A percentile compares a stretch with the other conserved stretches of the same genome.
phyloP scores from a whole-genome alignment of 1,284 basidiomycete species.

The Inonotus obliquus region DNA sequence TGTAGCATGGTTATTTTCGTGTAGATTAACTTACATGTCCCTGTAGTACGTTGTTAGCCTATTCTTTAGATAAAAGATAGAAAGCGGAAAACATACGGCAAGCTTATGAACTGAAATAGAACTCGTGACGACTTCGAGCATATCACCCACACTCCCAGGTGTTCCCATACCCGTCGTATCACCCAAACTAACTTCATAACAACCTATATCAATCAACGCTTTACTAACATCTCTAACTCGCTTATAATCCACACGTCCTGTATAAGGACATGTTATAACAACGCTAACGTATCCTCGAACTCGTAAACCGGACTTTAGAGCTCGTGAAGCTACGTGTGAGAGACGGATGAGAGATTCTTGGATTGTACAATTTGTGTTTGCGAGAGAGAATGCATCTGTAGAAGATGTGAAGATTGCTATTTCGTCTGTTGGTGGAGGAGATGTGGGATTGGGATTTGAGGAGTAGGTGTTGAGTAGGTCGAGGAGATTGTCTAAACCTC shows the following conservation, averaged over 20 bases:
- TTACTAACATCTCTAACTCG: constrained; percentile 69
- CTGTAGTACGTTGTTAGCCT: constrained; percentile 25
- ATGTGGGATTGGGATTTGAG: constrained; percentile 20
- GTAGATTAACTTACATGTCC: constrained; percentile 70
- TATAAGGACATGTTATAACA: constrained; percentile 83
- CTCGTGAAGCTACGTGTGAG: constrained; percentile 57
- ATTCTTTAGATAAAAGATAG: constrained; percentile 8
- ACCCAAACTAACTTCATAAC: constrained; percentile 89
- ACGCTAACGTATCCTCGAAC: constrained; percentile 89
- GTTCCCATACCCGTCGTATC: constrained; percentile 91
- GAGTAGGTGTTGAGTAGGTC: constrained; percentile 45
- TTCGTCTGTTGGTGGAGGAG: constrained; percentile 61
- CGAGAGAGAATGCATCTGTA: constrained; percentile 80
- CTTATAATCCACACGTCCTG: constrained; percentile 68
- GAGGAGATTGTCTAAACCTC: constrained; percentile 69
- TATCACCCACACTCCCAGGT: constrained; percentile 58
- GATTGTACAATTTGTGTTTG: constrained; percentile 81
- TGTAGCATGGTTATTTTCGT: too few relatives aligned
- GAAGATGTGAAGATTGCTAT: constrained; percentile 90
- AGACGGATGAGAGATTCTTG: constrained; percentile 69
- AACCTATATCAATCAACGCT: constrained; percentile 83
- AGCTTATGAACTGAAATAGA: constrained; percentile 58
- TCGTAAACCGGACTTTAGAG: constrained; percentile 56
- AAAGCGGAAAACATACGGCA: constrained; percentile 50
- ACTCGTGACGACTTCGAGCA: constrained; percentile 69